Conservation (phyloP, 2,329 filamentous ascomycete species). For the Leptodontidium sp. region DNA sequence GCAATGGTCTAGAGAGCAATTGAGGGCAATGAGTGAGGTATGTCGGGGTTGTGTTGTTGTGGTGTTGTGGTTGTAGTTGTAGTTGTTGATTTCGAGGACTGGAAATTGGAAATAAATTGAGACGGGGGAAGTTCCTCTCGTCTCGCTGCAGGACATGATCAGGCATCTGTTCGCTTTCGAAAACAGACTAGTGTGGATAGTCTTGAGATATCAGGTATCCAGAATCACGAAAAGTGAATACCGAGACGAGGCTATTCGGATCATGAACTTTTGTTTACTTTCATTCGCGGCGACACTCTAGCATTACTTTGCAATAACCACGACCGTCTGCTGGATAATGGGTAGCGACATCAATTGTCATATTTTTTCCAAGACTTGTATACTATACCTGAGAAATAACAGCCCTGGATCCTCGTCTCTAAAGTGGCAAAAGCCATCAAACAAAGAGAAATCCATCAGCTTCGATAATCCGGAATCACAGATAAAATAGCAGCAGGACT, state of each 20-base stretch:
- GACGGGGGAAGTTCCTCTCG: neutral
- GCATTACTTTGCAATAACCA: neutral
- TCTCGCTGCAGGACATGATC: neutral
- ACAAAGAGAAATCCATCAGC: too few relatives aligned
- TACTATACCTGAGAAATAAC: too few relatives aligned
- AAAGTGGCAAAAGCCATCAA: too few relatives aligned
- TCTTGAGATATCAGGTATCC: neutral
- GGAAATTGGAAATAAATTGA: neutral
- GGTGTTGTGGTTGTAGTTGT: neutral
- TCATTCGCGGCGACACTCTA: neutral
- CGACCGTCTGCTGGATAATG: too few relatives aligned
- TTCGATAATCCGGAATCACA: too few relatives aligned
- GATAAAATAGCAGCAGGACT: too few relatives aligned
- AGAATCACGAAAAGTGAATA: neutral
- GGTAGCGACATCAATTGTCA: too few relatives aligned
- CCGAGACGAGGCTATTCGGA: neutral
- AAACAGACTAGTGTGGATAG: neutral
- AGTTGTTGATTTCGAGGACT: neutral
- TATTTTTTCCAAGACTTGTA: too few relatives aligned
- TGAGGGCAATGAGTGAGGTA: neutral
- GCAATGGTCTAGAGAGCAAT: neutral
- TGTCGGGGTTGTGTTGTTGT: neutral
- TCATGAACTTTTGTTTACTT: constrained; percentile 5
- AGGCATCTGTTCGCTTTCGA: neutral
- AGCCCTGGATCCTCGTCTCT: too few relatives aligned